A percentile compares a stretch with the other conserved stretches of the same genome.
Evolutionary conservation across 2,329 filamentous ascomycete genomes (phyloP).

Genomic region (Ceratocystis ficicola): DNA sequence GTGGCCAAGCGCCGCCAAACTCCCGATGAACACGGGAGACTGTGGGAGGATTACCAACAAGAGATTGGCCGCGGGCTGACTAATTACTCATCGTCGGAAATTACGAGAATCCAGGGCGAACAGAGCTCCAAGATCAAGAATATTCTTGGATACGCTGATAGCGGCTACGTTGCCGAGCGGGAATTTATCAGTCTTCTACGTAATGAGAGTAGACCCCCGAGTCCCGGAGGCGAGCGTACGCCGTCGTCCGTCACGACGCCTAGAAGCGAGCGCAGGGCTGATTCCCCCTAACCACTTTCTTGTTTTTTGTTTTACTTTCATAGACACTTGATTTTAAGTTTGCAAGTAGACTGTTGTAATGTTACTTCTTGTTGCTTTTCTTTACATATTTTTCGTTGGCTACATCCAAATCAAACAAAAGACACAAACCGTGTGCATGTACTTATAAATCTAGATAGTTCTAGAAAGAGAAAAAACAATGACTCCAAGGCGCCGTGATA

Average conservation of each 20-base stretch:
- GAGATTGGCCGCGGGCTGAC: constrained; percentile 85
- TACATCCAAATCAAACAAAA: constrained; percentile 7
- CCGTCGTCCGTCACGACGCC: constrained; percentile 5
- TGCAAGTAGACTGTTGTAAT: background rate
- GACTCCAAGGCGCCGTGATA: constrained; percentile 21
- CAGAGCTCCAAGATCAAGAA: constrained; percentile 70
- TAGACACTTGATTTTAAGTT: background rate
- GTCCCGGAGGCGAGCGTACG: constrained; percentile 12
- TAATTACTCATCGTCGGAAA: constrained; percentile 82
- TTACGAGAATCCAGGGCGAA: constrained; percentile 69
- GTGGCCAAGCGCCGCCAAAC: constrained; percentile 53
- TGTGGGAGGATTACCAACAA: constrained; percentile 40
- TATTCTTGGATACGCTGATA: constrained; percentile 81
- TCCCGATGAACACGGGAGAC: constrained; percentile 34
- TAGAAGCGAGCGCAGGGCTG: background rate
- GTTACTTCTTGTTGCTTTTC: background rate
- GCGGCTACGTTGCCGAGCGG: constrained; percentile 80
- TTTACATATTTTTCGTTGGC: background rate
- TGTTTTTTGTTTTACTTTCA: background rate
- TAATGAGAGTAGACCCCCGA: constrained; percentile 39
- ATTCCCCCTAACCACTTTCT: background rate
- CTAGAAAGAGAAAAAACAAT: constrained; percentile 21
- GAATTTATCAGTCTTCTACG: constrained; percentile 74
- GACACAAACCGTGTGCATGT: constrained; percentile 13
- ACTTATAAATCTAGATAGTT: constrained; percentile 17